Evolutionary conservation across 2,329 filamentous ascomycete genomes (phyloP).

Genomic region (Falciphora oryzae): DNA sequence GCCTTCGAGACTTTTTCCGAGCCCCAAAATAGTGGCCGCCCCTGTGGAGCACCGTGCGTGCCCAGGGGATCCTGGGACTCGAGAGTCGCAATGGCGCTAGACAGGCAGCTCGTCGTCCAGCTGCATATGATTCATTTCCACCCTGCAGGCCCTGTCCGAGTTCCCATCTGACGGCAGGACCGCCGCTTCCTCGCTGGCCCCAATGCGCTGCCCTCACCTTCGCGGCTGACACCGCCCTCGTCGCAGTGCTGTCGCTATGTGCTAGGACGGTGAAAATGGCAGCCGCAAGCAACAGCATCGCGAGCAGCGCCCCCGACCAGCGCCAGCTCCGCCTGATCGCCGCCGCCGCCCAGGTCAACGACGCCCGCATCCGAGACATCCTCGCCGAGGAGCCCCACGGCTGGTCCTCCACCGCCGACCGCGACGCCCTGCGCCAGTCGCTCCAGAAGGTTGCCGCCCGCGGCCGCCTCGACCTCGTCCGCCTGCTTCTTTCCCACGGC

Average conservation of each 20-base stretch:
- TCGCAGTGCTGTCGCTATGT: not conserved
- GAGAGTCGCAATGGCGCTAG: not conserved
- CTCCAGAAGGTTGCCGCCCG: constrained; percentile 32
- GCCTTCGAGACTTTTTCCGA: too few species aligned
- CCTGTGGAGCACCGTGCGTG: not conserved
- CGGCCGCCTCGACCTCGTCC: constrained; percentile 28
- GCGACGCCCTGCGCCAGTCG: constrained; percentile 30
- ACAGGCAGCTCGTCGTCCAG: too few species aligned
- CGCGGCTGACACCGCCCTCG: too few species aligned
- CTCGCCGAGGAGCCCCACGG: constrained; percentile 26
- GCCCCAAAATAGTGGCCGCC: too few species aligned
- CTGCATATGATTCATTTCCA: not conserved
- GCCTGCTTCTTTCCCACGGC: constrained; percentile 31
- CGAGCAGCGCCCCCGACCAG: constrained; percentile 31
- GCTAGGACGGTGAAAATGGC: not conserved
- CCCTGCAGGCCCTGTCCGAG: not conserved
- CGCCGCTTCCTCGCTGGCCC: not conserved
- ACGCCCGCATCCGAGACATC: constrained; percentile 29
- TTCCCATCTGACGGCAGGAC: too few species aligned
- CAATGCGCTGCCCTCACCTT: not conserved
- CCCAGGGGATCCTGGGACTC: not conserved
- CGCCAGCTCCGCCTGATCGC: constrained; percentile 31
- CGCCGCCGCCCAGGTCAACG: constrained; percentile 31
- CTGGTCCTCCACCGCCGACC: constrained; percentile 28
- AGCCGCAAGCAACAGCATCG: constrained; percentile 22